These are phyloP conservation scores for Oldenlandia corymbosa DNA, from an alignment of 257 asterid species.

Conservation along the genomic window DNA sequence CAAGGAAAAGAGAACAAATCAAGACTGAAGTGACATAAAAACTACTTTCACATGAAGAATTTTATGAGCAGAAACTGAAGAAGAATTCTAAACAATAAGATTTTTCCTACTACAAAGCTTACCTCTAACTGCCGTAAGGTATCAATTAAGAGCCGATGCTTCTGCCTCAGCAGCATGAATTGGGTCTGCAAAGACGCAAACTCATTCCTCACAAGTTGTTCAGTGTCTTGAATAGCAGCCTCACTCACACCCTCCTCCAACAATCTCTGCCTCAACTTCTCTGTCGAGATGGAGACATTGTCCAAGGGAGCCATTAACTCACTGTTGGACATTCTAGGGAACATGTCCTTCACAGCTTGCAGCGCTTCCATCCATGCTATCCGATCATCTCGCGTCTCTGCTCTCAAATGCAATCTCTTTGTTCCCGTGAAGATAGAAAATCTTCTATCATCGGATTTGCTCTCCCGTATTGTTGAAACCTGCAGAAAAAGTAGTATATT, in stretches of 20 bases:
- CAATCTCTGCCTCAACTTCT: conserved; percentile 67
- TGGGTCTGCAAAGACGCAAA: conserved; percentile 74
- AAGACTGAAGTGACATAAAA: neutral
- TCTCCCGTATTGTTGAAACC: conserved; percentile 90
- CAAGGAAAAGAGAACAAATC: neutral
- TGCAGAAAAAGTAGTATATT: conserved; percentile 28
- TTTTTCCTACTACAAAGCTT: conserved; percentile 42
- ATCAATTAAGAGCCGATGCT: conserved; percentile 76
- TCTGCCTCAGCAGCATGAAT: conserved; percentile 69
- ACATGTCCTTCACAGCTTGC: conserved; percentile 87
- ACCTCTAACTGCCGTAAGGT: conserved; percentile 94
- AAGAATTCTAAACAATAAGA: conserved; percentile 32
- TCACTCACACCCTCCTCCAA: conserved; percentile 67
- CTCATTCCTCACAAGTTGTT: conserved; percentile 77
- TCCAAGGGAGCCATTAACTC: conserved; percentile 90
- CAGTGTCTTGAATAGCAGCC: conserved; percentile 67
- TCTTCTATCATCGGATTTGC: conserved; percentile 85
- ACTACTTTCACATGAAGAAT: conserved; percentile 29
- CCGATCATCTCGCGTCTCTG: conserved; percentile 79
- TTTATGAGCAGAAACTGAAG: conserved; percentile 30
- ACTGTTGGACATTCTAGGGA: conserved; percentile 91
- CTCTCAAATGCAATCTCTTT: conserved; percentile 82
- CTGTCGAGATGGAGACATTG: conserved; percentile 59
- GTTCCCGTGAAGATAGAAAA: conserved; percentile 94
- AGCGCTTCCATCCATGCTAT: conserved; percentile 82